Conservation (phyloP, 208 protist genomes). For the Blastocrithidia nonstop region DNA sequence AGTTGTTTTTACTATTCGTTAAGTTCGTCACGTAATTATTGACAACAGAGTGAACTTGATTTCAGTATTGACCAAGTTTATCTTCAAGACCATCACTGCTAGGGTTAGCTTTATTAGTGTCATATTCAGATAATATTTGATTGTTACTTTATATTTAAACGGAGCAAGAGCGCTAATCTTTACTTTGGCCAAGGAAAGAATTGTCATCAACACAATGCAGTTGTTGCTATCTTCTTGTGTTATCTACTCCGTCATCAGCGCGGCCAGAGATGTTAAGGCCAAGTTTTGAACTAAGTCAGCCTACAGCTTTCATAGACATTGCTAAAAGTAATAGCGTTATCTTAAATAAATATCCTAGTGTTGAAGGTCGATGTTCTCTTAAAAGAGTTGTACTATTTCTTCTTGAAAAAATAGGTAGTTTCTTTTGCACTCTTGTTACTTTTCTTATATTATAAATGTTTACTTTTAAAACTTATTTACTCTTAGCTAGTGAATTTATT, state of each 20-base stretch:
- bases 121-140: too few relatives aligned
- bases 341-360: not conserved
- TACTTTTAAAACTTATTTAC: too few relatives aligned
- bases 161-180: too few relatives aligned
- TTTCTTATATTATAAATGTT: too few relatives aligned
- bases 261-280: conserved; percentile 57
- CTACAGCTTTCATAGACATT: conserved; percentile 58
- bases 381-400: not conserved
- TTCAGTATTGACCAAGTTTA: not conserved
- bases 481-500: too few relatives aligned
- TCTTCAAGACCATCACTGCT: not conserved
- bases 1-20: not conserved
- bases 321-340: not conserved
- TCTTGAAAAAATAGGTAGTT: not conserved
- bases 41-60: not conserved
- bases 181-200: too few relatives aligned
- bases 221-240: too few relatives aligned
- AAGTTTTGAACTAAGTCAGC: conserved; percentile 65
- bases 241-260: too few relatives aligned
- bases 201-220: too few relatives aligned
- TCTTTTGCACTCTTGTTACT: too few relatives aligned
- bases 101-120: not conserved
- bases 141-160: too few relatives aligned
- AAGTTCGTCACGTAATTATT: not conserved
- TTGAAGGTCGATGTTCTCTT: not conserved